Evolutionary conservation across 768 basidiomycete genomes (phyloP), one percentile per base, ranked within the genome.

Genomic region (Rhizopogon vinicolor): DNA sequence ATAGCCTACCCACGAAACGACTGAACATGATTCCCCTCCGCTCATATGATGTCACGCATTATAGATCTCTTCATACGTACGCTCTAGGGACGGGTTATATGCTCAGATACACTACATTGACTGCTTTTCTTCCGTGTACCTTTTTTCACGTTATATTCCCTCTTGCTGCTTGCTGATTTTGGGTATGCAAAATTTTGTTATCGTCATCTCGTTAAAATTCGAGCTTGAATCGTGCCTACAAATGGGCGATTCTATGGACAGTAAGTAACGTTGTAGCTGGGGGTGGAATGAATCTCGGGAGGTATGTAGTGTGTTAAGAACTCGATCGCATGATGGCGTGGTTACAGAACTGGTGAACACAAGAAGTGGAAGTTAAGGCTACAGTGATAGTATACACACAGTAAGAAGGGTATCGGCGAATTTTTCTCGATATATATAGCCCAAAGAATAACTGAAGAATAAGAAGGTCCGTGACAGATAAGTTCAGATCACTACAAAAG

Each of bases 311-410:
- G 12, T 29, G 19, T n/a, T 16, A 6, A 25, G 50, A 40, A 16
- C 25, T 50, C 35, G 40, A 35, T 25, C 37, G 35, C 3, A 18
- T 14, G 16, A 4, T 49, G 16, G 3, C 7, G 41, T 51, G 45
- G 45, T 33, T 57, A 56, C 40, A 61, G 22, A 33, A 39, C 12
- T 29, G 22, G 19, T 22, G 53, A 42, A 18, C n/a, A 42, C 19
- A 28, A 22, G 49, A 18, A n/a, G 13, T 16, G 51, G 40, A 59
- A 54, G 51, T 42, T 75, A 75, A 58, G 63, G 74, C 72, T 75
- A 76, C 75, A 76, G 55, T 50, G 56, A 49, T 44, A 73, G 73
- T 75, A 76, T 35, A 49, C 48, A 49, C 48, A 49, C 72, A 73
- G 45, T 35, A 55, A 48, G 54, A 31, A 40, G 55, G 62, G 65